Evolutionary conservation across 2,329 filamentous ascomycete species (phyloP), one percentile per base, ranked within the genome.

Genomic region (Aspergillus neoniger): DNA sequence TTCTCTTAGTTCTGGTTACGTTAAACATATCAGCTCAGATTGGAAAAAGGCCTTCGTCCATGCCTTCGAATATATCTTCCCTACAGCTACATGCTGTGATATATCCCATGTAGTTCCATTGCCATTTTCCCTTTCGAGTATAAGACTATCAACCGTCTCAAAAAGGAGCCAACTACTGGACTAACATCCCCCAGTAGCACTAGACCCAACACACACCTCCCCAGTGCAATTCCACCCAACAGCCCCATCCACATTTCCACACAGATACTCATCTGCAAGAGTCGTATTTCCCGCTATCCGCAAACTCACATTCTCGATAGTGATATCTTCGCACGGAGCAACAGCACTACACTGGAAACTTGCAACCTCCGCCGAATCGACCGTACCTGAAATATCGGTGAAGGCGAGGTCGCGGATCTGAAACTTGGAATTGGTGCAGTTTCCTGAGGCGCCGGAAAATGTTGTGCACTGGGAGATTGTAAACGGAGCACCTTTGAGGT

Each of bases 361-460:
- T 0, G 68, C 68, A 14, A 75, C 65, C 5, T 64, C 59, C 12
- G 56, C 36, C 1, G 60, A 63, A 21, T 58, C 21, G 1, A 61
- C 62, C 3, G 68, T 71, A 0, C 72, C 70, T 0, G 54, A 58
- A 2, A 71, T 55, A 30, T 65, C 58, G 1, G 23, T 50, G 9
- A 74, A 58, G 1, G 52, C 57, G 2, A 80, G 61, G 52, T 77
- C 70, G 2, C 64, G 62, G 21, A 82, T 68, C 53, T 81, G 71
- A 61, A 81, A 81, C 36, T 73, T 65, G 1, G 72, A 75, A 8
- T 74, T 77, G 0, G 74, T 76, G 63, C 77, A 79, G 50, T 79
- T 76, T 0, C 77, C 76, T 5, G 64, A 65, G 3, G 72, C 70
- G 3, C 72, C 72, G 5, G 59, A 72, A 59, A 76, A 79, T 0